These are phyloP conservation scores for Oxyria digyna DNA, from an alignment of 148 eudicot species.

Conservation along the genomic window DNA sequence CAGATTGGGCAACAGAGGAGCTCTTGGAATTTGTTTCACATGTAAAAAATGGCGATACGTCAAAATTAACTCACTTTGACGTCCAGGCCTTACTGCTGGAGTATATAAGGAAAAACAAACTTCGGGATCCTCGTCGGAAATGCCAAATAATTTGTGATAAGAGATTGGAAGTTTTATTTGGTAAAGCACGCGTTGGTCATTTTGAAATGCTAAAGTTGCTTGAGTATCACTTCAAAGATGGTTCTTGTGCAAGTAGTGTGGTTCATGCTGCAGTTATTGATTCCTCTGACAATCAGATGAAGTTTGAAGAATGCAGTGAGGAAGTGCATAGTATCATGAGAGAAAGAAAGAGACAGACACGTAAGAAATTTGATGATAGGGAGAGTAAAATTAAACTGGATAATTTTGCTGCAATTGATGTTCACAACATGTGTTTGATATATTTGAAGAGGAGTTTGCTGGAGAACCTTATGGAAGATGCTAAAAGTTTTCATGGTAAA, in stretches of 20 bases:
- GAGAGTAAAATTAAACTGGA: conserved; percentile 39
- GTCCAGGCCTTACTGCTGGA: conserved; percentile 78
- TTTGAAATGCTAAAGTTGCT: conserved; percentile 93
- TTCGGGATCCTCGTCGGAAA: conserved; percentile 70
- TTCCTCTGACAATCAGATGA: conserved; percentile 25
- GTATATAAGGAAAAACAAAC: conserved; percentile 70
- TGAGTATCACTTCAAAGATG: conserved; percentile 60
- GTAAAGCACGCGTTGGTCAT: conserved; percentile 71
- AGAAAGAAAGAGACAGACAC: conserved; percentile 42
- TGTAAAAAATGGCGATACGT: conserved; percentile 76
- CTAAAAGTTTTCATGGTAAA: conserved; percentile 56
- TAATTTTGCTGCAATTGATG: conserved; percentile 84
- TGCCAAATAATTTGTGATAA: conserved; percentile 80
- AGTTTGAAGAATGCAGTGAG: conserved; percentile 26
- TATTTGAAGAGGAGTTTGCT: conserved; percentile 60
- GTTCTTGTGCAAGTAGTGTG: conserved; percentile 29
- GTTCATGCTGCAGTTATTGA: conserved; percentile 41
- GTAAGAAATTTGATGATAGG: conserved; percentile 42
- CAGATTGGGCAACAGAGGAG: conserved; percentile 77
- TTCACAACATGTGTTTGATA: conserved; percentile 70
- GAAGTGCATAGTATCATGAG: conserved; percentile 26
- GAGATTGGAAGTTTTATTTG: conserved; percentile 60
- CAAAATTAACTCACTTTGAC: conserved; percentile 63
- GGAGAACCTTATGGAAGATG: conserved; percentile 50
- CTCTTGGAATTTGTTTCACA: conserved; percentile 77